Percentiles rank a stretch among this genome's conserved stretches.
Evolutionary conservation across 441 rosid species (phyloP).

Genomic region (Omphalea diandra): DNA sequence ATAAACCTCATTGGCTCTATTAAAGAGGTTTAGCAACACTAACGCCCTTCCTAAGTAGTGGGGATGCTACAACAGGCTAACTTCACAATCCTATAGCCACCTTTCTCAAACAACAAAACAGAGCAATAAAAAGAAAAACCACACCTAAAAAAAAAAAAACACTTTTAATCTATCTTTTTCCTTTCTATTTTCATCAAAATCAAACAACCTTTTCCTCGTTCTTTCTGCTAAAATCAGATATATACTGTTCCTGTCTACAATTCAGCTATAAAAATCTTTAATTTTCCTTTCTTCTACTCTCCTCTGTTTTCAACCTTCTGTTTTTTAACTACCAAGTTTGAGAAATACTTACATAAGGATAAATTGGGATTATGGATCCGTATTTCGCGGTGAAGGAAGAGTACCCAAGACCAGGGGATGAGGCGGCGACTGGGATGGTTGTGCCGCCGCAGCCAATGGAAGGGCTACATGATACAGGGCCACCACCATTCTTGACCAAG

Average conservation of each 20-base stretch:
- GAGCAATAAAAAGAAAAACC: not conserved
- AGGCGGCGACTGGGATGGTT: conserved; percentile 9
- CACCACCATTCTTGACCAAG: conserved; percentile 74
- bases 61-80: not conserved
- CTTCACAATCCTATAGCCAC: not conserved
- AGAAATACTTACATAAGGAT: not conserved
- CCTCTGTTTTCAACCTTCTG: not conserved
- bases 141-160: not conserved
- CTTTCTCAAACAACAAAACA: not conserved
- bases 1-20: not conserved
- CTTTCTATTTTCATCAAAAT: not conserved
- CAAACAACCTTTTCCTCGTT: not conserved
- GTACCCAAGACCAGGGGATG: conserved; percentile 33
- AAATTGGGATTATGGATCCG: conserved; percentile 37
- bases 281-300: not conserved
- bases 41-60: not conserved
- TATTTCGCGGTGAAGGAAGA: conserved; percentile 41
- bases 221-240: not conserved
- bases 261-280: not conserved
- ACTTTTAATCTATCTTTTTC: not conserved
- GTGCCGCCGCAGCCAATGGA: conserved; percentile 62
- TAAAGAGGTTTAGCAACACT: not conserved
- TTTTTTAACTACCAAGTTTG: not conserved
- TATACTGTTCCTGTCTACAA: not conserved
- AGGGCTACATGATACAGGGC: conserved; percentile 73